A percentile compares a stretch with the other conserved stretches of the same genome.
Evolutionary conservation across 306 rosid species (phyloP).

Genomic region (Acacia melanoxylon): DNA sequence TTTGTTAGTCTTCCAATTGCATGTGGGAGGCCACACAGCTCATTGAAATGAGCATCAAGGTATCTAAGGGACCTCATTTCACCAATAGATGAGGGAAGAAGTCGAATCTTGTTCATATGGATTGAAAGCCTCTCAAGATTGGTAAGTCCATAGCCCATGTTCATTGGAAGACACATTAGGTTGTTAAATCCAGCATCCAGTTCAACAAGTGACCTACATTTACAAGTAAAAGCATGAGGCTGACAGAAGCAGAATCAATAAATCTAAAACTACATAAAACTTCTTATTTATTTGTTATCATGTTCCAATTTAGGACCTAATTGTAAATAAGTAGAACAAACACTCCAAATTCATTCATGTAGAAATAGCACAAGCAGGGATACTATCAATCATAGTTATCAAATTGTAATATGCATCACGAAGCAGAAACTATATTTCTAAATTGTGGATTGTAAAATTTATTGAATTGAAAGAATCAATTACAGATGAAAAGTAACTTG

Average conservation of each 20-base stretch:
- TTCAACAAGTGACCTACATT: slow-evolving; percentile 47
- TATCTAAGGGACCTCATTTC: slow-evolving; percentile 57
- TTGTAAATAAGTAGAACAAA: background rate
- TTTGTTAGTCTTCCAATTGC: slow-evolving; percentile 49
- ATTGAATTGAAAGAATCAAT: background rate
- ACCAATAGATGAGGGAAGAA: slow-evolving; percentile 50
- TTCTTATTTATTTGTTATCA: background rate
- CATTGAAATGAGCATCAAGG: slow-evolving; percentile 62
- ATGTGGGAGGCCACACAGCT: slow-evolving; percentile 51
- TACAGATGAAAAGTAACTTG: background rate
- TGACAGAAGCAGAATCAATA: slow-evolving; percentile 4
- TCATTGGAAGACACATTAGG: slow-evolving; percentile 49
- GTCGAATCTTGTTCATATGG: slow-evolving; percentile 47
- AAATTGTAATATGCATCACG: background rate
- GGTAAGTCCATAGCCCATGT: slow-evolving; percentile 43
- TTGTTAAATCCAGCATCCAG: slow-evolving; percentile 57
- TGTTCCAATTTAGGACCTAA: background rate
- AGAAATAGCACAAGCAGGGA: background rate
- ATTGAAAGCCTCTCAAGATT: slow-evolving; percentile 52
- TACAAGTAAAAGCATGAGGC: background rate
- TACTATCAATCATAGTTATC: background rate
- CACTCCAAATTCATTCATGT: background rate
- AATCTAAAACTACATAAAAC: background rate
- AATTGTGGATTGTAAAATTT: background rate
- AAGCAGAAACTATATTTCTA: background rate